These are phyloP conservation scores for Echium plantagineum DNA, from an alignment of 257 asterid genomes.

Conservation along the genomic window DNA sequence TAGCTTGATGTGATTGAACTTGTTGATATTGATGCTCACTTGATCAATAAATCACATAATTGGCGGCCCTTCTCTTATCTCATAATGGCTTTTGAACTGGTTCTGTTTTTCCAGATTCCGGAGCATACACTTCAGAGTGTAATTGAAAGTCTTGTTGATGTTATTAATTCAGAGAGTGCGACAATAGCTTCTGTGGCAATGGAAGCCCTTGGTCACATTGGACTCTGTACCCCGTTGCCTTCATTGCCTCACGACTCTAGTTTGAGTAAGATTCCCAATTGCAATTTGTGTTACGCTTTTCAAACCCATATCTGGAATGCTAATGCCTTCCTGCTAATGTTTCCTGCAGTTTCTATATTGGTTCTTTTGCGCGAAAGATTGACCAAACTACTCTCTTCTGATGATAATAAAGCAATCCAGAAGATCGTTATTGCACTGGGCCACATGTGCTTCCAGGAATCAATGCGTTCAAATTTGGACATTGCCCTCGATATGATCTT, in stretches of 20 bases:
- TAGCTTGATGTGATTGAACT: neutral
- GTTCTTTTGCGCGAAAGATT: conserved; percentile 44
- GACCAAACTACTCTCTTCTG: conserved; percentile 66
- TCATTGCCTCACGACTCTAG: conserved; percentile 46
- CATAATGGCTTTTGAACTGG: neutral
- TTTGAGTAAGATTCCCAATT: conserved; percentile 39
- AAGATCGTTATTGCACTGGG: conserved; percentile 75
- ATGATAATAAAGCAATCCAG: conserved; percentile 86
- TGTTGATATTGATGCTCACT: neutral
- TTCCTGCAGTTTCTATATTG: conserved; percentile 57
- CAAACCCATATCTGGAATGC: neutral
- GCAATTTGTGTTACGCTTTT: conserved; percentile 7
- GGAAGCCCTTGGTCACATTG: conserved; percentile 96
- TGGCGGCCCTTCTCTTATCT: too few species aligned
- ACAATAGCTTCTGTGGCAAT: conserved; percentile 77
- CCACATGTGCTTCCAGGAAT: conserved; percentile 78
- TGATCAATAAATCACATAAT: too few species aligned
- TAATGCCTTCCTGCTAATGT: conserved; percentile 4
- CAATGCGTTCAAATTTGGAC: conserved; percentile 45
- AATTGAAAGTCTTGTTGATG: conserved; percentile 63
- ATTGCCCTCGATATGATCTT: conserved; percentile 77
- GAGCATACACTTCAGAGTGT: conserved; percentile 59
- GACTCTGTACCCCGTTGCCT: conserved; percentile 70
- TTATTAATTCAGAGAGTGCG: conserved; percentile 52
- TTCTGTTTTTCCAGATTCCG: conserved; percentile 43